Evolutionary conservation across 179 eudicot genomes (phyloP).

Genomic region (Beta lomatogona): DNA sequence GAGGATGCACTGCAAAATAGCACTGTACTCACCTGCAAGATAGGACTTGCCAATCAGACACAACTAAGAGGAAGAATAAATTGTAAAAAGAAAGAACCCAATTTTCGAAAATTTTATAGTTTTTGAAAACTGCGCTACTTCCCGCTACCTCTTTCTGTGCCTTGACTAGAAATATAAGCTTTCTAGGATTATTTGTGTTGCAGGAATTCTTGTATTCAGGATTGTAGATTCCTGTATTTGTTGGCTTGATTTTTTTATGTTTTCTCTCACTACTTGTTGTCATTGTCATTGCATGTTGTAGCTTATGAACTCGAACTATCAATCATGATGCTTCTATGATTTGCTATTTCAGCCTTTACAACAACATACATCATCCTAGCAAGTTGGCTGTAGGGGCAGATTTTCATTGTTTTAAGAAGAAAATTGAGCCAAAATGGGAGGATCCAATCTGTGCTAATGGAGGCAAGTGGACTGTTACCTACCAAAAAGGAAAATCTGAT

Average conservation of each 20-base stretch:
- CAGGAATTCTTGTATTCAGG: neutral
- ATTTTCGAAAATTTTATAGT: neutral
- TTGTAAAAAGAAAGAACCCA: neutral
- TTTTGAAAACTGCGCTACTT: neutral
- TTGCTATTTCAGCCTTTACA: constrained; percentile 64
- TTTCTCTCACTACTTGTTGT: neutral
- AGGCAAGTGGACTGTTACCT: constrained; percentile 79
- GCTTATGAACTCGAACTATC: neutral
- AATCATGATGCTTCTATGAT: neutral
- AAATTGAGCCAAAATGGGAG: constrained; percentile 99
- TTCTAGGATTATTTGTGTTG: neutral
- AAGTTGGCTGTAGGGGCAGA: constrained; percentile 69
- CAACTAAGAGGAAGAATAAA: neutral
- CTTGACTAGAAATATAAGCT: neutral
- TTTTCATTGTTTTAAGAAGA: constrained; percentile 76
- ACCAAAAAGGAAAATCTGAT: constrained; percentile 64
- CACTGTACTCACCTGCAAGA: too few relatives aligned
- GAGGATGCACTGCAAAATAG: too few relatives aligned
- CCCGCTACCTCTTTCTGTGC: neutral
- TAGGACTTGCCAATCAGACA: neutral
- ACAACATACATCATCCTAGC: constrained; percentile 83
- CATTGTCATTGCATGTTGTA: neutral
- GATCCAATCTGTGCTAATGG: constrained; percentile 97
- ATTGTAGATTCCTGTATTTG: neutral
- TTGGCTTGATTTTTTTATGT: neutral